Base-by-base conservation (phyloP, 116 monocot genomes). In the Dioscorea cayenensis region DNA sequence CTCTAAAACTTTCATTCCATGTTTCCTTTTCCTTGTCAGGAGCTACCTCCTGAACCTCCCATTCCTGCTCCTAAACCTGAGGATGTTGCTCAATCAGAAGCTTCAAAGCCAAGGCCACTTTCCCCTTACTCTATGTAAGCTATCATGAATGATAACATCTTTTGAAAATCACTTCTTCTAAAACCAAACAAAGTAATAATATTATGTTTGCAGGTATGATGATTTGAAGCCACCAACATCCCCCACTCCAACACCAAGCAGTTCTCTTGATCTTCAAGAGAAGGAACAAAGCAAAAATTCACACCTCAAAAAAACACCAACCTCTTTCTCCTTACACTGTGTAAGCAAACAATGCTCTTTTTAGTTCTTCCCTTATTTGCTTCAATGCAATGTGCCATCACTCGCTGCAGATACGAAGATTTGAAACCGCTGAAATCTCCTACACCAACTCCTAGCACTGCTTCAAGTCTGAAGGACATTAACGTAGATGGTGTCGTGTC, bases 181-280 rank as follows among this genome's bases (percentile, higher is more conserved):
- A 14, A 32, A 64, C 28, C 52, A 64, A 60, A 32, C 13, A 4
- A 67, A 55, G 14, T 12, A 48, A 28, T 49, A 21, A 22, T 6
- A 6, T 61, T 5, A 61, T 10, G 49, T 43, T 58, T 68, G 20
- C 65, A 89, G 89, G 72, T 89, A 85, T 50, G 85, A 76, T 65
- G 83, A 89, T 75, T 59, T 89, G 28, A 89, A 83, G 78, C 86
- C 89, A 19, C 89, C 82, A 28, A 70, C 79, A 5, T 82, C 86
- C 64, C 86, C 86, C 48, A 59, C 72, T 51, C 78, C 85, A 6
- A 49, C 77, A 19, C 58, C 68, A 50, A 37, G 60, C 7, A 5
- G 21, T 35, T 19, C 21, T 14, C 38, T 13, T 19, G 23, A 35
- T 17, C 66, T 25, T 25, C 25, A 25, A 25, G 25, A 25, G 25